Percentiles rank a stretch among this genome's conserved stretches.
phyloP scores from a whole-genome alignment of 2,329 filamentous ascomycete genomes.

The Sphaerulina vaccinii region DNA sequence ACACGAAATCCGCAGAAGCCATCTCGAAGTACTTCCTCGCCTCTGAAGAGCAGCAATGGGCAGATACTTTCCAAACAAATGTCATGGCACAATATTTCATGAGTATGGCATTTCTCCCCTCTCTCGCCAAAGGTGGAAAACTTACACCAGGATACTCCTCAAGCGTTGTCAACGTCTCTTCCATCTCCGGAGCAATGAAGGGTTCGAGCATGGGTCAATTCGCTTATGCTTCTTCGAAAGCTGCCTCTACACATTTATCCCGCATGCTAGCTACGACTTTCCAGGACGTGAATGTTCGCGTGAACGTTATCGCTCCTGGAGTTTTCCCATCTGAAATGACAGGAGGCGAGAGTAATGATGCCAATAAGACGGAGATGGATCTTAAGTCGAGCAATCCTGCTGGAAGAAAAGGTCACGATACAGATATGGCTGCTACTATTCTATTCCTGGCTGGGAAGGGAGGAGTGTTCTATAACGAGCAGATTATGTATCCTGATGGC shows the following conservation, averaged over 20 bases:
- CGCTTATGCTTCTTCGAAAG: slow-evolving; percentile 46
- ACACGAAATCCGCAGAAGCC: slow-evolving; percentile 48
- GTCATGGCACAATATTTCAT: slow-evolving; percentile 54
- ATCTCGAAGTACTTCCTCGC: slow-evolving; percentile 54
- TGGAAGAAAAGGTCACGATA: slow-evolving; percentile 46
- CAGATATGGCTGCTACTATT: slow-evolving; percentile 53
- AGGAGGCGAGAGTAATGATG: slow-evolving; percentile 44
- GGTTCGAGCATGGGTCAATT: slow-evolving; percentile 52
- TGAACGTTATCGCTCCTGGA: slow-evolving; percentile 46
- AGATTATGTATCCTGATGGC: slow-evolving; percentile 41
- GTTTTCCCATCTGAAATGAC: slow-evolving; percentile 52
- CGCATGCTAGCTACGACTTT: slow-evolving; percentile 50
- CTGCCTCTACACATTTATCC: slow-evolving; percentile 46
- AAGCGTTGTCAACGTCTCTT: slow-evolving; percentile 55
- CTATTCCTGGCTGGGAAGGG: slow-evolving; percentile 53
- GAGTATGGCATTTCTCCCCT: slow-evolving; percentile 55
- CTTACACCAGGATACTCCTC: slow-evolving; percentile 50
- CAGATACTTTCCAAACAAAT: slow-evolving; percentile 54
- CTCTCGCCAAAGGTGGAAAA: slow-evolving; percentile 51
- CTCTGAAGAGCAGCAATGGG: slow-evolving; percentile 48
- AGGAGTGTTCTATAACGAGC: slow-evolving; percentile 54
- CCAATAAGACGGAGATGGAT: slow-evolving; percentile 49
- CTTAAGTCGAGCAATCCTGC: slow-evolving; percentile 46
- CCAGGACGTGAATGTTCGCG: slow-evolving; percentile 43
- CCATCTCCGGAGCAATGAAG: slow-evolving; percentile 54